phyloP scores from a whole-genome alignment of 176 grass and related monocot genomes.

The Saccharum officinarum region DNA sequence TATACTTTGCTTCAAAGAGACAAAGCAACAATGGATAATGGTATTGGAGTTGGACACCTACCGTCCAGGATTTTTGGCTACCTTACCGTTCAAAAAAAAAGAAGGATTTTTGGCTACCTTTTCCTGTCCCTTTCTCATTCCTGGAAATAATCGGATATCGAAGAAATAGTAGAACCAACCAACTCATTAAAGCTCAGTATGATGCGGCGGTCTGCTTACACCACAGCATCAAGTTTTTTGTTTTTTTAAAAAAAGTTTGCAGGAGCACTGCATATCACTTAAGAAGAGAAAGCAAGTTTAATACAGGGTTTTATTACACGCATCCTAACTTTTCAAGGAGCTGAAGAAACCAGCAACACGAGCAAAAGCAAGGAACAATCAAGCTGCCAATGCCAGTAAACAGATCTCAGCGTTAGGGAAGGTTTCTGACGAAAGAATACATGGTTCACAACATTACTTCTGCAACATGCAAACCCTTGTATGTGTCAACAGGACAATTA shows the following conservation, averaged over 20 bases:
- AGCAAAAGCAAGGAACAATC: neutral
- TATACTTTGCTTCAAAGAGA: conserved; percentile 21
- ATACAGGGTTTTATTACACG: too few species aligned
- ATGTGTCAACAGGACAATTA: neutral
- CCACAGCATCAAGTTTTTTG: neutral
- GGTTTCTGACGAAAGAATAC: neutral
- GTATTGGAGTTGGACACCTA: conserved; percentile 26
- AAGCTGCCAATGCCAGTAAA: neutral
- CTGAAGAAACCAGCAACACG: neutral
- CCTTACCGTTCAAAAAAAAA: neutral
- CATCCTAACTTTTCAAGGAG: neutral
- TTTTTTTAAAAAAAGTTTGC: too few species aligned
- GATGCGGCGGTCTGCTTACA: neutral
- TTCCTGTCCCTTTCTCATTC: neutral
- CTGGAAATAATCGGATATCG: neutral
- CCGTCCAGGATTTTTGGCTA: conserved; percentile 32
- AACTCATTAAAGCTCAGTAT: neutral
- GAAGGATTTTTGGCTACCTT: neutral
- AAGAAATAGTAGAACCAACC: neutral
- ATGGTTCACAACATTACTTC: neutral
- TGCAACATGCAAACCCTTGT: neutral
- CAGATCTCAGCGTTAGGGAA: neutral
- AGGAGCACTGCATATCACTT: too few species aligned
- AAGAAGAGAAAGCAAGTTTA: too few species aligned
- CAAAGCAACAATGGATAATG: conserved; percentile 44